Base-by-base conservation (phyloP, 805 yeast genomes). In the Ogataea trehaloabstinens region DNA sequence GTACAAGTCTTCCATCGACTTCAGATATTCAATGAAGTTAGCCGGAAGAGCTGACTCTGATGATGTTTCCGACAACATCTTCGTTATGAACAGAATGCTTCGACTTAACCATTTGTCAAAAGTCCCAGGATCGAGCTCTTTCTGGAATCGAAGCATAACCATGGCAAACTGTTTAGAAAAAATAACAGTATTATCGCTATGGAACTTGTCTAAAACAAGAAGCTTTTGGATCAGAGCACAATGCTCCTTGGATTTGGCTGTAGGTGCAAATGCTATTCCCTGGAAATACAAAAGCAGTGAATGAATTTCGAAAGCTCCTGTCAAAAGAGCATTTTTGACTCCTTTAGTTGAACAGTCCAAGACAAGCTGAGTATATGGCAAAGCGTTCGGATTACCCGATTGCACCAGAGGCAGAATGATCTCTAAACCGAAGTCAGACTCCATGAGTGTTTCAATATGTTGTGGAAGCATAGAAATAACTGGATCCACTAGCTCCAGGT, bases 21-120 rank as follows among this genome's bases (percentile, higher is more conserved):
- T 12, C 20, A 63, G 24, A 40, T 71, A 68, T 0, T 41, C 29
- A 4, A 51, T 18, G 43, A 73, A 68, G 6, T 55, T 50, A 0
- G 52, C 31, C 4, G 62, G 38, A 4, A 63, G 43, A 3, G 46
- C 41, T 0, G 53, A 52, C 12, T 33, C 33, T 8, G 7, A 6
- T 8, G 33, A 22, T 8, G 22, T 40, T 49, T 82, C 85, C 1
- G 90, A 80, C 44, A 82, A 68, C 42, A 72, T 67, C 47, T 77
- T 82, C 6, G 90, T 85, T 35, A 82, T 67, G 51, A 74, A 81
- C 5, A 85, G 55, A 43, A 74, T 64, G 5, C 80, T 67, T 45
- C 80, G 76, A 44, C 75, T 71, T 28, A 78, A 45, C 91, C 91
- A 84, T 2, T 58, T 49, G 13, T 55, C 46, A 10, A 69, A 28